phyloP scores from a whole-genome alignment of 768 basidiomycete species.

The Leccinum disarticulatum region DNA sequence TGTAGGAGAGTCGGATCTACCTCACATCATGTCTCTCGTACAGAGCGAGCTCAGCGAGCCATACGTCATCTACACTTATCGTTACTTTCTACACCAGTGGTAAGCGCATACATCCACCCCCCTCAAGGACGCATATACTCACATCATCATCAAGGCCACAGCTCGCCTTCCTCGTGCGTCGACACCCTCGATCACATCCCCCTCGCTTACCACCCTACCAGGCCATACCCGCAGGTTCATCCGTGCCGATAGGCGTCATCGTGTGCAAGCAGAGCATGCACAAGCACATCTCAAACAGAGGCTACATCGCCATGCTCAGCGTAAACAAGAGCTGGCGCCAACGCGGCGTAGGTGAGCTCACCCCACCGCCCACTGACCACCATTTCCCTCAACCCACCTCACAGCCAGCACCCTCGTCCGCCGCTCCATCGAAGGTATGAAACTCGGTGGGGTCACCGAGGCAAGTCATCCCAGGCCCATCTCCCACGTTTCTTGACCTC shows the following conservation, averaged over 20 bases:
- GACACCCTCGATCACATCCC: accelerated
- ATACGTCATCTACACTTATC: conserved; percentile 94
- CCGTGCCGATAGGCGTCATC: conserved; percentile 82
- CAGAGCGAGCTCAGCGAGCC: conserved; percentile 94
- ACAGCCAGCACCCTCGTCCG: conserved; percentile 84
- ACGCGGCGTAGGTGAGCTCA: conserved; percentile 82
- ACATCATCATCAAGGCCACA: conserved; percentile 58
- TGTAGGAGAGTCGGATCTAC: conserved; percentile 72
- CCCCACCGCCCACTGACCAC: not conserved
- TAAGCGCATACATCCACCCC: conserved; percentile 29
- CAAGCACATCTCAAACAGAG: conserved; percentile 69
- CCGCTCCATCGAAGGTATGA: conserved; percentile 84
- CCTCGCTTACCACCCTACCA: not conserved
- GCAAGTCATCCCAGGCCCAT: conserved; percentile 42
- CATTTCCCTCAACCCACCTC: conserved; percentile 22
- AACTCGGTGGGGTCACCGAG: conserved; percentile 79
- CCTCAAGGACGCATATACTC: no score
- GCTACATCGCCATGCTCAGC: conserved; percentile 98
- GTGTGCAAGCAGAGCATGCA: conserved; percentile 97
- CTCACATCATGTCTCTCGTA: conserved; percentile 82
- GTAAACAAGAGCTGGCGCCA: conserved; percentile 83
- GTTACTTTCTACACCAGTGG: conserved; percentile 97
- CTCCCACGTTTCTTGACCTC: not conserved
- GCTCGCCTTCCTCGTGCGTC: conserved; percentile 71
- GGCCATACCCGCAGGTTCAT: conserved; percentile 30